A percentile compares a stretch with the other conserved stretches of the same genome.
These are phyloP conservation scores for Yarrowia sp. DNA, from an alignment of 805 yeast species.

Conservation along the genomic window DNA sequence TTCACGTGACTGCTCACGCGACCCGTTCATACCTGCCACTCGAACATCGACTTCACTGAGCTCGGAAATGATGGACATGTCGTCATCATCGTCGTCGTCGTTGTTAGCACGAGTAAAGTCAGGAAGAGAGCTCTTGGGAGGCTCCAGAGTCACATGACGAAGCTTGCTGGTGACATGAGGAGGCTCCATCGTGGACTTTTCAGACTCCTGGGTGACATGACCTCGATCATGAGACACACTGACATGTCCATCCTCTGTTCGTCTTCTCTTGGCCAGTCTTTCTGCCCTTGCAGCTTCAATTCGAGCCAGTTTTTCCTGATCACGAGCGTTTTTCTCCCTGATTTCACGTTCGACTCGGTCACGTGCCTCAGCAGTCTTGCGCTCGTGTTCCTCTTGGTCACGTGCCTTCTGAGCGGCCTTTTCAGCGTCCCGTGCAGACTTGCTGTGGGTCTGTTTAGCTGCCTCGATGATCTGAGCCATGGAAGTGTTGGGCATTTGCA, in stretches of 20 bases:
- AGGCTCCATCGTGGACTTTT: background rate
- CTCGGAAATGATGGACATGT: background rate
- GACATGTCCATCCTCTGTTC: background rate
- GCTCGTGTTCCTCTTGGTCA: background rate
- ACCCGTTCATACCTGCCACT: background rate
- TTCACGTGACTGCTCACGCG: background rate
- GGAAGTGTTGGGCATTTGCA: background rate
- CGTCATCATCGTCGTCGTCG: background rate
- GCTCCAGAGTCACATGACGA: background rate
- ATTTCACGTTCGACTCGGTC: constrained; percentile 4
- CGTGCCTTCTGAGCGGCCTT: background rate
- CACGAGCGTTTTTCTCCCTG: background rate
- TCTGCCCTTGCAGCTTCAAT: background rate
- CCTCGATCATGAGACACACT: background rate
- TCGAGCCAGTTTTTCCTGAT: constrained; percentile 2
- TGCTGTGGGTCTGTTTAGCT: background rate
- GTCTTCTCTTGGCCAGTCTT: background rate
- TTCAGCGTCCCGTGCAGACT: background rate
- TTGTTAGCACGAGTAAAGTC: background rate
- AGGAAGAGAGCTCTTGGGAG: background rate
- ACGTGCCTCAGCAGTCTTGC: background rate
- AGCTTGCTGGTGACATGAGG: constrained; percentile 1
- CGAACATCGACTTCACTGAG: background rate
- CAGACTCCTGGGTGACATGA: background rate
- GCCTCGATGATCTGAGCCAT: constrained; percentile 3